Conservation (phyloP, 805 yeast genomes). For the Jamesozyma hellenica region DNA sequence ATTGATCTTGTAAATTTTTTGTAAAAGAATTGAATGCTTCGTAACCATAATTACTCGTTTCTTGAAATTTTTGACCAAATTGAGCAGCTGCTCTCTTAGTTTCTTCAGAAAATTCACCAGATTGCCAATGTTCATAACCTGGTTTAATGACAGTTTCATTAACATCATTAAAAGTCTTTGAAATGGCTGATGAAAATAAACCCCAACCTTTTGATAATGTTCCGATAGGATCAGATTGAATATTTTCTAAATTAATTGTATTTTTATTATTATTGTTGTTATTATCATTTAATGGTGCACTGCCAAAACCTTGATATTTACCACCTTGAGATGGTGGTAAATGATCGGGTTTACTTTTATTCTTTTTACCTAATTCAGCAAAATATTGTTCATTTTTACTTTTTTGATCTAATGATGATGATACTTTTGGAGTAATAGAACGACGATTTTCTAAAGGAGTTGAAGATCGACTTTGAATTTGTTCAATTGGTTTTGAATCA, state of each 20-base stretch:
- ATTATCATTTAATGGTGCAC: slow-evolving; percentile 39
- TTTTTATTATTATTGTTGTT: slow-evolving; percentile 19
- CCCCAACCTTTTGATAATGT: slow-evolving; percentile 92
- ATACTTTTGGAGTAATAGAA: slow-evolving; percentile 31
- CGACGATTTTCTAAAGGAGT: slow-evolving; percentile 35
- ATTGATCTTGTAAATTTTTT: slow-evolving; percentile 31
- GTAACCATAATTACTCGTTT: slow-evolving; percentile 68
- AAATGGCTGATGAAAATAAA: slow-evolving; percentile 73
- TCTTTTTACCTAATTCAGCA: slow-evolving; percentile 64
- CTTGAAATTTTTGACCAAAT: slow-evolving; percentile 89
- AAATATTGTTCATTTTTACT: slow-evolving; percentile 73
- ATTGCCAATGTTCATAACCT: slow-evolving; percentile 64
- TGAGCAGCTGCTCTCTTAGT: slow-evolving; percentile 92
- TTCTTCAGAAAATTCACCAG: slow-evolving; percentile 64
- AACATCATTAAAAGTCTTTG: slow-evolving; percentile 75
- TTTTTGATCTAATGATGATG: slow-evolving; percentile 32
- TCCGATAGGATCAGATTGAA: slow-evolving; percentile 82
- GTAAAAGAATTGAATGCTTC: slow-evolving; percentile 57
- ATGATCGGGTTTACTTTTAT: slow-evolving; percentile 62
- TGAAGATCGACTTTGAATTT: slow-evolving; percentile 7
- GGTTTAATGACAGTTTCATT: slow-evolving; percentile 86
- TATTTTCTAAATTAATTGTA: slow-evolving; percentile 50
- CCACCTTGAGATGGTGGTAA: slow-evolving; percentile 94
- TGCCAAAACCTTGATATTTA: slow-evolving; percentile 84
- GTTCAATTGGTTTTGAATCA: background rate